Evolutionary conservation across 2,329 filamentous ascomycete species (phyloP).

Genomic region (Harringtonia lauricola): DNA sequence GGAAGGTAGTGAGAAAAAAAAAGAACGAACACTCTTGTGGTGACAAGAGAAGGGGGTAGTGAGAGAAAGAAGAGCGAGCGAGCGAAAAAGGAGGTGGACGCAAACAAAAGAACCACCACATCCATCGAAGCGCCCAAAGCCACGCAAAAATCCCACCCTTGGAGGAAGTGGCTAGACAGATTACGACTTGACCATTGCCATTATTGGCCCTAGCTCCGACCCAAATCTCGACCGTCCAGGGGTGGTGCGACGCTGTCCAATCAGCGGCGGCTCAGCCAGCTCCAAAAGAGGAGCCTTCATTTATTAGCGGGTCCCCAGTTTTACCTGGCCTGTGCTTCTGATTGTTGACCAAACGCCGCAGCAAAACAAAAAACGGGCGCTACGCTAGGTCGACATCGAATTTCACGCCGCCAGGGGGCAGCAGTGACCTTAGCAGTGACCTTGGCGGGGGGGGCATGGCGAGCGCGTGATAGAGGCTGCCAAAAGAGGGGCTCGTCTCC

Average conservation of each 20-base stretch:
- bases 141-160: background rate
- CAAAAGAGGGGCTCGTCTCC: no score
- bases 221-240: background rate
- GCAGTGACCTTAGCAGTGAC: no score
- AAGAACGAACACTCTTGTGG: background rate
- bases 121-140: background rate
- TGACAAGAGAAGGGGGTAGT: background rate
- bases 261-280: background rate
- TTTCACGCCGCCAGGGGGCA: no score
- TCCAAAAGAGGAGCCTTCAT: background rate
- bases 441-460: no score
- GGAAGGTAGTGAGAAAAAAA: background rate
- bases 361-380: no score
- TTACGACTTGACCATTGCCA: background rate
- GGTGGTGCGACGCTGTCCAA: background rate
- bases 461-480: no score
- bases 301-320: background rate
- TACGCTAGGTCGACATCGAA: no score
- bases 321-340: background rate
- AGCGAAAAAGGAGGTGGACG: background rate
- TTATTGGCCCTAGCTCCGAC: background rate
- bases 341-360: background rate
- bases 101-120: no score
- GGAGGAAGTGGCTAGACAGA: background rate
- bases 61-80: conserved; percentile 1